Base-by-base conservation (phyloP, 2,329 filamentous ascomycete species). In the Teratosphaeriaceae sp. region DNA sequence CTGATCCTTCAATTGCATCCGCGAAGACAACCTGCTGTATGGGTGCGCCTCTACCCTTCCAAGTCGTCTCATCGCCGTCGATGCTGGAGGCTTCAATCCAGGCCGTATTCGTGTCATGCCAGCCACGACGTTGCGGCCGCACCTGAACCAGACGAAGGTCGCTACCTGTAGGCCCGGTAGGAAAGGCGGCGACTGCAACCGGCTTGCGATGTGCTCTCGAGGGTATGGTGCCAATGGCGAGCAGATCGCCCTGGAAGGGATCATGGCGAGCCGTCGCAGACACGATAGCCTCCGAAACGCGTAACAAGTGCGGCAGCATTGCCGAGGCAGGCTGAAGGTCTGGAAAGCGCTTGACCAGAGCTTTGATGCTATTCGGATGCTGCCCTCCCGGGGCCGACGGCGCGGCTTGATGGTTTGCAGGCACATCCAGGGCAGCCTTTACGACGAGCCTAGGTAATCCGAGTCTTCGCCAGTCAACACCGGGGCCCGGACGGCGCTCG, bases 151-250 rank as follows among this genome's bases (percentile, higher is more conserved):
- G 56, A 2, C 76, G 75, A 8, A 87, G 62, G 1, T 76, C 63
- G 49, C 81, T 75, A 1, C 78, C 76, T 12, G 70, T 72, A 38
- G 72, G 69, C n/a, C 82, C 82, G 2, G 72, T 47, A 3, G 54
- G 50, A 27, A 61, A 56, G 2, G 57, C 62, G 9, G 61, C 57
- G 2, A 69, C 46, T 3, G 59, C 57, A 13, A 63, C 58, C 4
- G 65, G 49, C 11, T 54, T 53, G 33, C 57, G 47, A 29, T 47
- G 53, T 2, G 53, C 44, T 18, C 60, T 51, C 8, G 72, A 48
- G 67, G 76, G 47, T 72, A 67, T 51, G 66, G 76, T 72, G 1
- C 81, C 81, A 21, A 78, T 65, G 2, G 74, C 72, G 18, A 86
- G 66, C 3, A 82, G 60, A 11, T 55, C 53, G 15, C 68, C 66